These are phyloP conservation scores for Exophiala bonariae DNA, from an alignment of 2,329 filamentous ascomycete species.

Conservation along the genomic window DNA sequence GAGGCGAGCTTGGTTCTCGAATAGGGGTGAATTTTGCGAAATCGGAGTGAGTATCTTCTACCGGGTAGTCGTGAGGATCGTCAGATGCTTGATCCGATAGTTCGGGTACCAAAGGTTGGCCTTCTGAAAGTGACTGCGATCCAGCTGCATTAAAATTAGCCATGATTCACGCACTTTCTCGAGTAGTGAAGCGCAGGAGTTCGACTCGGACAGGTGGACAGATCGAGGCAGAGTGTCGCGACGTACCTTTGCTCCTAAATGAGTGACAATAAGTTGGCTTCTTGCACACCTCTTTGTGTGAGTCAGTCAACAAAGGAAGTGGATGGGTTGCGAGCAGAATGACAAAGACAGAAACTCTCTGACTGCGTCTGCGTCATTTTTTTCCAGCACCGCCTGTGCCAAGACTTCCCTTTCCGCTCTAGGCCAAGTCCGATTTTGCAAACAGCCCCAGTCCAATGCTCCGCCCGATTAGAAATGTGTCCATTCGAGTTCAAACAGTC, in stretches of 20 bases:
- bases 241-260: conserved; percentile 13
- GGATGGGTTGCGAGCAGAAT: conserved; percentile 2
- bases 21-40: background rate
- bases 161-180: background rate
- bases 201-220: no score
- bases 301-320: conserved; percentile 6
- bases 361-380: conserved; percentile 20
- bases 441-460: no score
- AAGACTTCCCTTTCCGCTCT: conserved; percentile 8
- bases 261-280: conserved; percentile 18
- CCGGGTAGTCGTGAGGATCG: no score
- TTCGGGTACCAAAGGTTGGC: no score
- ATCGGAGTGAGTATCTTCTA: no score
- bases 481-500: no score
- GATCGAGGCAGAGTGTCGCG: background rate
- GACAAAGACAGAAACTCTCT: conserved; percentile 17
- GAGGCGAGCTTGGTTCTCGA: background rate
- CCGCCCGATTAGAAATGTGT: no score
- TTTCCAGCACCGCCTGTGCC: background rate
- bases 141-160: background rate
- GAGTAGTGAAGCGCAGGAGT: no score
- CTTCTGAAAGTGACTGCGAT: background rate
- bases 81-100: no score
- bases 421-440: no score
- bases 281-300: conserved; percentile 17